Conservation (phyloP, 129 eudicot genomes). For the Smallanthus sonchifolius region DNA sequence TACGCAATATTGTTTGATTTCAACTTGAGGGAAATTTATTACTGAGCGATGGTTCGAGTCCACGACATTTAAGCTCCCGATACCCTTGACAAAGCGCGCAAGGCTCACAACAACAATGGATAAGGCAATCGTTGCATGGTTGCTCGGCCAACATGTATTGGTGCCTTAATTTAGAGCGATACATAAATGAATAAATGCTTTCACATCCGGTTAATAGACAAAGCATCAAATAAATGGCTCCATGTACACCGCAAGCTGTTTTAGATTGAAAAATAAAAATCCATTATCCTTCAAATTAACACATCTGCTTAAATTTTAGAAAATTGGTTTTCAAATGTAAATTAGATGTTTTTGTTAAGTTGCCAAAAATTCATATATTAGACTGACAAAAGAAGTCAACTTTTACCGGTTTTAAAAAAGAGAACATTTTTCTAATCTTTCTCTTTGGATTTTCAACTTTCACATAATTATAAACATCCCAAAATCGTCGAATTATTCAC, state of each 20-base stretch:
- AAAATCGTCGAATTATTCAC: too few species aligned
- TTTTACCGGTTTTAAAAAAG: too few species aligned
- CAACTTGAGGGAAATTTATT: background rate
- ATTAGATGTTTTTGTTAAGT: too few species aligned
- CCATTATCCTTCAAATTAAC: too few species aligned
- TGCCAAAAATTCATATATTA: too few species aligned
- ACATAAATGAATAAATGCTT: slow-evolving; percentile 40
- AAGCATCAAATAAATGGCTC: slow-evolving; percentile 38
- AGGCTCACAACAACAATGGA: background rate
- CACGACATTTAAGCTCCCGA: background rate
- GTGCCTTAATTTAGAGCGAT: slow-evolving; percentile 41
- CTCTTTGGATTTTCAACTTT: too few species aligned
- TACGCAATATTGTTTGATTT: background rate
- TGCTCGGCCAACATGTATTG: slow-evolving; percentile 7
- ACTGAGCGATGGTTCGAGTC: background rate
- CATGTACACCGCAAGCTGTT: slow-evolving; percentile 47
- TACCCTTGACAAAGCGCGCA: background rate
- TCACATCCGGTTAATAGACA: slow-evolving; percentile 24
- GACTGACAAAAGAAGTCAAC: background rate
- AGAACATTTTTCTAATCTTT: too few species aligned
- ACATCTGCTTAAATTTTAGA: too few species aligned
- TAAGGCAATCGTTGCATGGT: background rate
- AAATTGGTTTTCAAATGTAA: too few species aligned
- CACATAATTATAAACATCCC: too few species aligned
- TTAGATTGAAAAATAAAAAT: background rate